These are phyloP conservation scores for Lophiotrema nucula DNA, from an alignment of 495 filamentous ascomycete genomes.

Conservation along the genomic window DNA sequence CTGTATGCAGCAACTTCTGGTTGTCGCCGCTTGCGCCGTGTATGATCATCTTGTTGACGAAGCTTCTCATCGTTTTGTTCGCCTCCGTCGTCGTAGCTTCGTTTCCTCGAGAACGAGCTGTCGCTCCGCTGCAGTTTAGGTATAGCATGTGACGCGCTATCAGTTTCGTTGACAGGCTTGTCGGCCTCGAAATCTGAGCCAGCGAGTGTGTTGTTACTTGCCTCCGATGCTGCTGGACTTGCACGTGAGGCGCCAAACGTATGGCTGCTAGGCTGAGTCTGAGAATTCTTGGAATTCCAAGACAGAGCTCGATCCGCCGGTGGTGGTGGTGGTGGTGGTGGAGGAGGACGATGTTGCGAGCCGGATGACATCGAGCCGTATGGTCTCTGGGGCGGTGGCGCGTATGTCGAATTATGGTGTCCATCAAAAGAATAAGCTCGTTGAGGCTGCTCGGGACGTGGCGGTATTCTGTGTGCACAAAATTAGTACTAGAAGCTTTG, in stretches of 20 bases:
- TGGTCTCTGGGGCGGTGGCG: slow-evolving; percentile 13
- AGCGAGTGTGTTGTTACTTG: slow-evolving; percentile 35
- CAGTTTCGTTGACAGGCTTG: slow-evolving; percentile 5
- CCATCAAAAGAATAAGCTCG: slow-evolving; percentile 30
- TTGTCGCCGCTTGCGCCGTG: slow-evolving; percentile 33
- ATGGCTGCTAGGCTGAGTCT: slow-evolving; percentile 8
- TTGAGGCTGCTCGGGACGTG: slow-evolving; percentile 6
- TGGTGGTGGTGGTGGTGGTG: slow-evolving; percentile 25
- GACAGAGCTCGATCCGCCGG: slow-evolving; percentile 12
- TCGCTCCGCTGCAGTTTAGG: slow-evolving; percentile 21
- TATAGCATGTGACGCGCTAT: slow-evolving; percentile 6
- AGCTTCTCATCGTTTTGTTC: slow-evolving; percentile 28
- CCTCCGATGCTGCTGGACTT: slow-evolving; percentile 34
- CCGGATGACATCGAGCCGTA: slow-evolving; percentile 25
- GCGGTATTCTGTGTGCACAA: too few relatives aligned
- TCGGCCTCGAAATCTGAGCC: slow-evolving; percentile 39
- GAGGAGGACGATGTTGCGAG: not conserved
- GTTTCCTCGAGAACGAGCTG: slow-evolving; percentile 35
- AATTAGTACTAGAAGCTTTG: too few relatives aligned
- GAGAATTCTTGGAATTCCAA: slow-evolving; percentile 21
- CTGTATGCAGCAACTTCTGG: slow-evolving; percentile 35
- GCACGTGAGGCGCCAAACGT: slow-evolving; percentile 16
- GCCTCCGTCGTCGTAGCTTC: slow-evolving; percentile 35
- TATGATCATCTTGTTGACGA: slow-evolving; percentile 34
- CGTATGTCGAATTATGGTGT: slow-evolving; percentile 11